Conservation (phyloP, 495 filamentous ascomycete genomes). For the Trichoderma gamsii region DNA sequence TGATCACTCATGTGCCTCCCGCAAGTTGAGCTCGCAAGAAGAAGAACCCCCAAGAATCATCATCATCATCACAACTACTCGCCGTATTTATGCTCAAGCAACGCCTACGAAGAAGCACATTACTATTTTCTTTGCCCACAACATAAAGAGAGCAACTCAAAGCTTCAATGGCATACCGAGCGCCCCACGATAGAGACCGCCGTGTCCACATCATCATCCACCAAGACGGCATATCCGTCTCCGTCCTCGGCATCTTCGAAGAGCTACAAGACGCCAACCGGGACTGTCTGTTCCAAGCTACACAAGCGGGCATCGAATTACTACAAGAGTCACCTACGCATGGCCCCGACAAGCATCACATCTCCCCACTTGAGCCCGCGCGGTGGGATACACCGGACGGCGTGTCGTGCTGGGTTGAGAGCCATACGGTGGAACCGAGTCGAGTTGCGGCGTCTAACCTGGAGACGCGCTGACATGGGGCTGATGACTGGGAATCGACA, state of each 20-base stretch:
- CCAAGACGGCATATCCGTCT: not conserved
- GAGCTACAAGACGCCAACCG: conserved; percentile 18
- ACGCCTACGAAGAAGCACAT: not conserved
- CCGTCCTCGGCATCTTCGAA: conserved; percentile 11
- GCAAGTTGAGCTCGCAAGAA: not conserved
- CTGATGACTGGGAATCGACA: not conserved
- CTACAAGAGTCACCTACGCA: conserved; percentile 1
- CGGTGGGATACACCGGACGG: conserved; percentile 16
- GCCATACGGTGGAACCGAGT: conserved; percentile 2
- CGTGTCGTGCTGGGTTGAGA: conserved; percentile 17
- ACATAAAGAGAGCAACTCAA: not conserved
- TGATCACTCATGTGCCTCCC: not conserved
- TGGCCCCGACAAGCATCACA: not conserved
- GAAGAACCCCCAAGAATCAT: not conserved
- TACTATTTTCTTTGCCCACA: not conserved
- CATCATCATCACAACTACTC: not conserved
- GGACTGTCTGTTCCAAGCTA: not conserved
- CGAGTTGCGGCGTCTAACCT: not conserved
- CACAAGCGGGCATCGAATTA: not conserved
- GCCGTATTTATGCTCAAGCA: not conserved
- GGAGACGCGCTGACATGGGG: not conserved
- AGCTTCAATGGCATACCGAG: not conserved
- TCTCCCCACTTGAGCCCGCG: not conserved
- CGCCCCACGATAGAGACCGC: conserved; percentile 1
- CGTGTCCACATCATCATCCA: conserved; percentile 17